These are phyloP conservation scores for Vitis riparia DNA, from an alignment of 164 flowering plant genomes.

Conservation along the genomic window DNA sequence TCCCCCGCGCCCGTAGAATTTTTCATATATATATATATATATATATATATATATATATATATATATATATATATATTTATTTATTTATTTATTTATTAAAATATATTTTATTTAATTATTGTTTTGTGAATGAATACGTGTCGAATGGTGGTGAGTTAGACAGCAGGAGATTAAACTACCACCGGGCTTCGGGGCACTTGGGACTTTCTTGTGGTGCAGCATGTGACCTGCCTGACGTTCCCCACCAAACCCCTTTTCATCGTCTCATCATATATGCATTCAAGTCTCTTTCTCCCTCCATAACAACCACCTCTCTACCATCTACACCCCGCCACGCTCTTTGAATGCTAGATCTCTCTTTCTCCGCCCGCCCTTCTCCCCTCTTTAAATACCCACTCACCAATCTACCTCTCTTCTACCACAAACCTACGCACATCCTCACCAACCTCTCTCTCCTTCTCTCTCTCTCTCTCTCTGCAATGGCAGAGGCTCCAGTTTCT, in stretches of 20 bases:
- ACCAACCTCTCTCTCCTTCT: slow-evolving; percentile 14
- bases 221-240: too few species aligned
- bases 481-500: slow-evolving; percentile 30
- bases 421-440: neutral
- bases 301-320: slow-evolving; percentile 29
- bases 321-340: slow-evolving; percentile 24
- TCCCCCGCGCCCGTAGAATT: too few species aligned
- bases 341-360: slow-evolving; percentile 10
- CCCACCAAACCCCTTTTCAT: too few species aligned
- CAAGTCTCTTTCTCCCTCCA: slow-evolving; percentile 4
- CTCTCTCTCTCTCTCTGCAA: slow-evolving; percentile 5
- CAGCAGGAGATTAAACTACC: too few species aligned
- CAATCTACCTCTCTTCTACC: neutral
- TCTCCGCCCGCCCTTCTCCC: neutral
- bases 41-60: too few species aligned
- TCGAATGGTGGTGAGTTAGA: too few species aligned
- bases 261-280: neutral
- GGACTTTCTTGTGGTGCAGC: neutral
- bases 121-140: too few species aligned
- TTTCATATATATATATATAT: too few species aligned
- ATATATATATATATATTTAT: too few species aligned
- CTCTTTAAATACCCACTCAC: neutral
- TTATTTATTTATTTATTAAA: too few species aligned
- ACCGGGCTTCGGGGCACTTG: too few species aligned
- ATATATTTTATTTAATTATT: too few species aligned